phyloP scores from a whole-genome alignment of 169 alveolate genomes.

The Toxoplasma gondii region DNA sequence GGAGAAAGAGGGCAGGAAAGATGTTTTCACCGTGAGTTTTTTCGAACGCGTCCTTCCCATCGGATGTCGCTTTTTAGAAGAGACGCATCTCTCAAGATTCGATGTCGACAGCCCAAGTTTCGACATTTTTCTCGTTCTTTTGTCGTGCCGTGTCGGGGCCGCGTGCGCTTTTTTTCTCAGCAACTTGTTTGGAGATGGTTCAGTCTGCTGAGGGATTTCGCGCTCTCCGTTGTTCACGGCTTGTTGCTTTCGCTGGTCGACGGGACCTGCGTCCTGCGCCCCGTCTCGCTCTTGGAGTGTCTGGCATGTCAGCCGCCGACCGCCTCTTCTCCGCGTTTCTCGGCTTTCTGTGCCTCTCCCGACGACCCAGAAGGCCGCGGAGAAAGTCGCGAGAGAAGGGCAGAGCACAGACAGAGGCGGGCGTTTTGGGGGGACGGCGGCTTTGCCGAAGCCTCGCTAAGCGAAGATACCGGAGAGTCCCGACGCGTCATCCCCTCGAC shows the following conservation, averaged over 20 bases:
- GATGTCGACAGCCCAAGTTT: background rate
- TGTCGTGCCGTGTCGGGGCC: too few relatives aligned
- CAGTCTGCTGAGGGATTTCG: background rate
- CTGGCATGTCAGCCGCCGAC: background rate
- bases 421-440: background rate
- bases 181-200: constrained; percentile 20
- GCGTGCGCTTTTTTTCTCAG: background rate
- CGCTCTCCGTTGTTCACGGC: background rate
- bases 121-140: background rate
- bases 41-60: too few relatives aligned
- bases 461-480: background rate
- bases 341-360: background rate
- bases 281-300: background rate
- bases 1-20: too few relatives aligned
- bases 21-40: too few relatives aligned
- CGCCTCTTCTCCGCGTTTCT: background rate
- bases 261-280: background rate
- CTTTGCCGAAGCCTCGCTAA: background rate
- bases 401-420: background rate
- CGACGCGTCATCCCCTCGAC: background rate
- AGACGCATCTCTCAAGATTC: background rate
- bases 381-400: background rate
- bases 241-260: background rate
- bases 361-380: background rate
- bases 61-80: background rate